Evolutionary conservation across 768 basidiomycete species (phyloP).

Genomic region (Macrolepiota dolichaula): DNA sequence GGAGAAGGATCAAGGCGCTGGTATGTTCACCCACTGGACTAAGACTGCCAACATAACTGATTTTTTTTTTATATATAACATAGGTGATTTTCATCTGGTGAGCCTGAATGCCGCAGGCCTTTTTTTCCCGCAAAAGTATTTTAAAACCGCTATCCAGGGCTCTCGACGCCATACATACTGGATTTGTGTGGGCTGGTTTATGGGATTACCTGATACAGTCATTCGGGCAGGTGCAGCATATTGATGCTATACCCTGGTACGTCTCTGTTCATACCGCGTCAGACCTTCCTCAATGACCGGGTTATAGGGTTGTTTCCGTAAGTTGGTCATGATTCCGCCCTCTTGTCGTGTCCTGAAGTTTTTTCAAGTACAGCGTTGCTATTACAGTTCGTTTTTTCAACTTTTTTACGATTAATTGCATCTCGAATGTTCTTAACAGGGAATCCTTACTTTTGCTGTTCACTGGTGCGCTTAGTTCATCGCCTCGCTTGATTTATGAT

Average conservation of each 20-base stretch:
- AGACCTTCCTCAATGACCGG: background rate
- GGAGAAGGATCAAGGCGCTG: slow-evolving; percentile 21
- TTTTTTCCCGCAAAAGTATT: background rate
- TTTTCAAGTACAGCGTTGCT: slow-evolving; percentile 21
- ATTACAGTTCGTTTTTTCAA: slow-evolving; percentile 17
- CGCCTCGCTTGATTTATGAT: background rate
- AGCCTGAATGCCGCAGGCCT: slow-evolving; percentile 14
- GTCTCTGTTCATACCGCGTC: slow-evolving; percentile 2
- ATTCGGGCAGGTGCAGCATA: slow-evolving; percentile 23
- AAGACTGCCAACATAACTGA: background rate
- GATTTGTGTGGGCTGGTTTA: slow-evolving; percentile 32
- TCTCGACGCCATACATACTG: slow-evolving; percentile 34
- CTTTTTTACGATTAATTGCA: background rate
- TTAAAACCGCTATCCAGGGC: slow-evolving; percentile 20
- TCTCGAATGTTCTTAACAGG: slow-evolving; percentile 11
- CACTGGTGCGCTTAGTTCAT: slow-evolving; percentile 18
- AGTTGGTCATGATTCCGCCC: background rate
- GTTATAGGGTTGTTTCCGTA: slow-evolving; percentile 4
- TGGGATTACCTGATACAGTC: slow-evolving; percentile 36
- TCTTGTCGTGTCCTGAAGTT: background rate
- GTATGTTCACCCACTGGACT: slow-evolving; percentile 17
- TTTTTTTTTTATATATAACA: too few species aligned
- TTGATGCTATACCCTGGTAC: slow-evolving; percentile 34
- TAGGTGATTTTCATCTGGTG: slow-evolving; percentile 33
- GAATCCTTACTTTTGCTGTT: slow-evolving; percentile 29